Base-by-base conservation (phyloP, 352 stramenopile genomes). In the Pythium graminicola region DNA sequence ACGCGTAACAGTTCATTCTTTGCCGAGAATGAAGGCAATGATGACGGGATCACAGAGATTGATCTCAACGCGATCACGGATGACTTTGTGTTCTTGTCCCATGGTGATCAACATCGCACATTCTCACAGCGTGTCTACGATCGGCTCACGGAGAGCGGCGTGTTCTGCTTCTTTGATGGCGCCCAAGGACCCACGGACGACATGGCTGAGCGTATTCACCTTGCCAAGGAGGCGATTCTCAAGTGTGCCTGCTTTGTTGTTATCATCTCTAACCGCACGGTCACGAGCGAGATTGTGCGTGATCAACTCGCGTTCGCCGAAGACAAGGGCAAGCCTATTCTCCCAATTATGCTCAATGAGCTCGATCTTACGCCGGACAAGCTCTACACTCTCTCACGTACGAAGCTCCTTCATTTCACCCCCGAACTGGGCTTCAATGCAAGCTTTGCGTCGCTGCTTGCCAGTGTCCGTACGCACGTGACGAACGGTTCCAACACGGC, bases 231-330 rank as follows among this genome's bases (percentile, higher is more conserved):
- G 35, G 81, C 81, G 8, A 90, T 93, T 39, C 68, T 87, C 51
- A 80, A 85, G 54, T 93, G 81, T 58, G 57, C 76, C 29, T 68
- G 72, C 29, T 84, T 93, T 42, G 71, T 89, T 33, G 76, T 89
- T 3, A 67, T 93, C 24, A 53, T 93, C 19, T 89, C 81, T 14
- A 72, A 67, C 47, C 72, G 82, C 40, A 87, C 73, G 3, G 64
- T 69, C 35, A 60, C 65, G 46, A 86, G 67, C 46, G 81, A 93
- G 62, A 61, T 93, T n/a, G 70, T 93, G 14, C 77, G 81, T 42
- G 79, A 90, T 53, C 81, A 93, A 52, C 60, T 90, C 17, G 80
- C 79, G 43, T 89, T 90, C 45, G 81, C 81, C 8, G 81, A 89
- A 60, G 79, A 90, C 62, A 89, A 86, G 56, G 76, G 76, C 20